These are phyloP conservation scores for Peziza echinospora DNA, from an alignment of 495 filamentous ascomycete species.

Conservation along the genomic window DNA sequence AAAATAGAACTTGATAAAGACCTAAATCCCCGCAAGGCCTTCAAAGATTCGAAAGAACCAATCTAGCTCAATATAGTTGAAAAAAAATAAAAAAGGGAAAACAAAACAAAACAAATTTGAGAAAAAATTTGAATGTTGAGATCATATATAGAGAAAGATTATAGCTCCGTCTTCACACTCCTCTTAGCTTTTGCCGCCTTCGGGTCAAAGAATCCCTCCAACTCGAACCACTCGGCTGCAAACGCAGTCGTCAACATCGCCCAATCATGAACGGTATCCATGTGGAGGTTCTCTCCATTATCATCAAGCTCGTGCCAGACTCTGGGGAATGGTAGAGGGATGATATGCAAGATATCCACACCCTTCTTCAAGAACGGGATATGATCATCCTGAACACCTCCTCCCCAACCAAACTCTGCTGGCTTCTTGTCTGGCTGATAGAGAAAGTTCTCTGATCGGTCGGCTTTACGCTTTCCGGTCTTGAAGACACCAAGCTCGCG, in stretches of 20 bases:
- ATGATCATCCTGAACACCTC: constrained; percentile 63
- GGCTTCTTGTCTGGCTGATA: constrained; percentile 32
- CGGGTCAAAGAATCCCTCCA: constrained; percentile 48
- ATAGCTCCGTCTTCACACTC: not conserved
- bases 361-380: constrained; percentile 67
- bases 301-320: constrained; percentile 80
- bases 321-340: constrained; percentile 56
- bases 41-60: no score
- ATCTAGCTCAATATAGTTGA: no score
- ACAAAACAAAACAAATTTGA: no score
- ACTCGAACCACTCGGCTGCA: constrained; percentile 79
- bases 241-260: constrained; percentile 59
- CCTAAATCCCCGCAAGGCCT: no score
- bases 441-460: constrained; percentile 23
- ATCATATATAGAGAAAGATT: no score
- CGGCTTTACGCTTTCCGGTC: constrained; percentile 3
- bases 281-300: constrained; percentile 68
- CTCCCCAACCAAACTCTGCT: constrained; percentile 24
- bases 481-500: constrained; percentile 27
- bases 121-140: no score
- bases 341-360: constrained; percentile 72
- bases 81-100: no score
- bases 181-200: constrained; percentile 7
- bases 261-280: constrained; percentile 75
- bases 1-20: no score